Evolutionary conservation across 192 early-diverging fungal genomes (phyloP), one percentile per base, ranked within the genome.

Genomic region (Coemansia sp.): DNA sequence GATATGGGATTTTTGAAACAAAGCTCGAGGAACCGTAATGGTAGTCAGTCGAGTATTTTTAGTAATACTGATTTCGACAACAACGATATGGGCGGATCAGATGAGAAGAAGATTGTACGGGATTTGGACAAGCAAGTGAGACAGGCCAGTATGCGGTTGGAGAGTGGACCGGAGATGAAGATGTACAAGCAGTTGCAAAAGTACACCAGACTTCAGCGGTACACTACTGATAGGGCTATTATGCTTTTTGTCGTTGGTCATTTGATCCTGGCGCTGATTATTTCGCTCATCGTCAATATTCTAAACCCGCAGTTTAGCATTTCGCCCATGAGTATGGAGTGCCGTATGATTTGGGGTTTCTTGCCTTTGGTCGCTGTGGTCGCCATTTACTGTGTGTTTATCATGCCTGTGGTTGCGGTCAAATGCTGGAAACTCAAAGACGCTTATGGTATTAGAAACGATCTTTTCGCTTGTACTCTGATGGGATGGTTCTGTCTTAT

Each of bases 381-480:
- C 0, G 67, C 35, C 17, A 4, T 70, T 9, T 81, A 73, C 36
- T 52, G 48, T 8, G 48, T 76, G 8, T n/a, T 76, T 5, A 17
- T 81, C 20, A 43, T 76, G 53, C 79, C 79, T 2, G 34, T 61
- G 12, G 34, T 81, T n/a, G 61, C 70, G 2, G 17, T 70, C 53
- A 76, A 76, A 57, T 76, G 70, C 57, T 73, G 79, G 71, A 61
- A 43, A 35, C 57, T 81, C 53, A 69, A 73, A 20, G 79, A 81
- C 22, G 79, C 79, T 9, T 81, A 73, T 39, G 79, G 79, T 28
- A 81, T 81, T 39, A 61, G 79, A 33, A 81, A 76, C 67, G 79
- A 81, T 32, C 58, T 81, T 33, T n/a, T 67, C 7, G 59, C 73
- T 4, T 81, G 66, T 14, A 76, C 65, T 18, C 45, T 67, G 2